Evolutionary conservation across 768 basidiomycete species (phyloP), one percentile per base, ranked within the genome.

Genomic region (Lentinus brumalis): DNA sequence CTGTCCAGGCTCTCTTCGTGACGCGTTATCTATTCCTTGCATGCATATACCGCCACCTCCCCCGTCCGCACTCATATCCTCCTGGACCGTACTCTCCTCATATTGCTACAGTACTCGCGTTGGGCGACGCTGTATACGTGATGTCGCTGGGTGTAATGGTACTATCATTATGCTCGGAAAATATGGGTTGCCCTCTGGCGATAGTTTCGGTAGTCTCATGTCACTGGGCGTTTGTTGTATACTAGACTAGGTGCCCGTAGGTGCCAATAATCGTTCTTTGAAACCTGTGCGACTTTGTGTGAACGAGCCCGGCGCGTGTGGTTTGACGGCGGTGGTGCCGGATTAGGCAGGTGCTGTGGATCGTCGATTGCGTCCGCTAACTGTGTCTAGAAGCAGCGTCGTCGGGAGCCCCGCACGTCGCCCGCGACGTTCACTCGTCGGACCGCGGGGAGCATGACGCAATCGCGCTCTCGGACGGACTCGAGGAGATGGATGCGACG

Each of bases 321-420:
- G 16, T 30, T n/a, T 40, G 30, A 42, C 31, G 41, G 15, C 11
- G 26, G 29, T 21, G 18, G 29, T 42, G 26, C 58, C 29, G 52
- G 40, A 38, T 49, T 47, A 40, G 58, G 58, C 58, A 59, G 29
- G 58, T 40, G 18, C 58, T 59, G 58, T 59, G 46, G 58, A 59
- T 59, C 52, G 58, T 38, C 46, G 18, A 38, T 18, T 21, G 46
- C 11, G 35, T 35, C 35, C 35, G 35, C 35, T 35, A 35, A 35
- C 35, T 10, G 30, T 10, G 21, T 11, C 42, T 15, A 35, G 32
- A 35, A 35, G 32, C 32, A 35, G 32, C 32, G 10, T 10, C 32
- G 32, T 10, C 32, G 5, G 10, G 10, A 35, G 32, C 32, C 32
- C 32, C 32, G 35, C 15, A 21, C 51, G 7, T 4, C 12, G 2